Evolutionary conservation across 2,329 filamentous ascomycete species (phyloP).

Genomic region (Ceratocystis colombiana): DNA sequence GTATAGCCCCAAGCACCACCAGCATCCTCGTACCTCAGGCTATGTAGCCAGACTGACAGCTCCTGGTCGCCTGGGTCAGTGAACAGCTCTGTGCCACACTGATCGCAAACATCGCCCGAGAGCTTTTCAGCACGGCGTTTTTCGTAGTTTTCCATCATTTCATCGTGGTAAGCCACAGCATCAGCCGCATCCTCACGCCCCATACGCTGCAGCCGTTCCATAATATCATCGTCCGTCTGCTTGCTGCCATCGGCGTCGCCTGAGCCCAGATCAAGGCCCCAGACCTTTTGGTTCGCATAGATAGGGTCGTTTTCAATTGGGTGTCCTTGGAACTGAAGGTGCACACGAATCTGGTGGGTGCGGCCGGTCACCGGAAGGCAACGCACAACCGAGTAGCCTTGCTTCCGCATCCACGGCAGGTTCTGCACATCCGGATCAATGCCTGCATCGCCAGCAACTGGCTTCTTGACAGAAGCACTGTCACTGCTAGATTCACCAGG

Average conservation of each 20-base stretch:
- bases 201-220: conserved; percentile 75
- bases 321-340: conserved; percentile 86
- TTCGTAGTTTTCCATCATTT: conserved; percentile 83
- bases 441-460: conserved; percentile 19
- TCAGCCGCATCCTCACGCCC: conserved; percentile 88
- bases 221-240: conserved; percentile 79
- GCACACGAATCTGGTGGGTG: conserved; percentile 90
- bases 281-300: conserved; percentile 88
- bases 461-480: conserved; percentile 26
- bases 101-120: conserved; percentile 69
- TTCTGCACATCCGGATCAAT: conserved; percentile 28
- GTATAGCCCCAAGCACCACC: conserved; percentile 78
- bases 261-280: conserved; percentile 67
- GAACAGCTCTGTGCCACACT: conserved; percentile 82
- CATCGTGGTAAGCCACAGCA: conserved; percentile 85
- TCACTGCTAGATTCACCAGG: conserved; percentile 32
- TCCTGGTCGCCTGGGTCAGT: conserved; percentile 86
- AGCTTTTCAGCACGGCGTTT: conserved; percentile 87
- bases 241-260: conserved; percentile 54
- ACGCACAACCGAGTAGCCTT: conserved; percentile 88
- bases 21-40: conserved; percentile 75
- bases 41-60: conserved; percentile 87
- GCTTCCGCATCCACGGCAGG: conserved; percentile 42
- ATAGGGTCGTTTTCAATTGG: conserved; percentile 97
- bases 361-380: conserved; percentile 87